Base-by-base conservation (phyloP, 371 early-diverging fungal species). In the Syncephalastrum monosporum region DNA sequence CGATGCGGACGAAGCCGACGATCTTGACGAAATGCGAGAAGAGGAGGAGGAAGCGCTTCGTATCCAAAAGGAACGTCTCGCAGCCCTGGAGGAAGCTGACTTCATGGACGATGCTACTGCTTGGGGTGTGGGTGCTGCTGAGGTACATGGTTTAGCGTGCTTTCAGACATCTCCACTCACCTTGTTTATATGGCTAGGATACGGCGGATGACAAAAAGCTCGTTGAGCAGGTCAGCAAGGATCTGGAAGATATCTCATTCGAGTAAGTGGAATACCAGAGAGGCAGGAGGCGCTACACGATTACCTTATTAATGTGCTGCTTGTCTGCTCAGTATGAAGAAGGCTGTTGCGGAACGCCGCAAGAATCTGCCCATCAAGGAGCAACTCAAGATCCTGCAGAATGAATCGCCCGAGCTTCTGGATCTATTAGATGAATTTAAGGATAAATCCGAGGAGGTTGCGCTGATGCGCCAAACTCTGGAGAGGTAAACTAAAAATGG, bases 11-110 rank as follows among this genome's bases (percentile, higher is more conserved):
- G 89, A 91, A 49, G 85, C 83, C 17, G 69, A 75, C 3, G 89
- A 90, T 60, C 63, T 86, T 27, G 89, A 85, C n/a, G 90, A 89
- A 52, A 88, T 90, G 63, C 84, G 84, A 41, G 93, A 93, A 59
- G 96, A 97, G 66, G 97, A 93, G 59, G 85, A 84, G 47, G 97
- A 97, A 68, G 97, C 95, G 1, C 69, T 92, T 55, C 84, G 91
- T 59, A 75, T 97, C 59, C 95, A 95, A 66, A 86, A 84, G 72
- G 83, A 90, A 68, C 85, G 84, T 33, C 64, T 91, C 15, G 82
- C 85, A 25, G 77, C 82, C 24, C 85, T 96, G 83, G 81, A 86
- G 38, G 97, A 95, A 70, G 89, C 84, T 33, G 97, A 97, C 80
- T 96, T 95, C 65, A 74, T 96, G n/a, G 93, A 90, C 53, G 89